These are phyloP conservation scores for Arthrobotrys sphaeroides DNA, from an alignment of 2,329 filamentous ascomycete genomes.

Conservation along the genomic window DNA sequence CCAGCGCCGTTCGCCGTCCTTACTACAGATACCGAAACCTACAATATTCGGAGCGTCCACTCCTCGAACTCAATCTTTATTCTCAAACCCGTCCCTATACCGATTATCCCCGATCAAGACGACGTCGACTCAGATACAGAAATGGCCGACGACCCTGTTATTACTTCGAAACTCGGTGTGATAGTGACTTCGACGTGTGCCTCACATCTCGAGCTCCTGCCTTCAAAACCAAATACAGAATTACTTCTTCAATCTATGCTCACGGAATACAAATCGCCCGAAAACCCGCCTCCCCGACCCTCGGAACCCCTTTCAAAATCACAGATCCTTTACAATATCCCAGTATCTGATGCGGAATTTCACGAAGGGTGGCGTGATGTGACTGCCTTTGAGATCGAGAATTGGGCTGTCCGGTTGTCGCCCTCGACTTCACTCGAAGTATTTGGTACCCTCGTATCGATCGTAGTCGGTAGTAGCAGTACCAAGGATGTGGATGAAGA, in stretches of 20 bases:
- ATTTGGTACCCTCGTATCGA: neutral
- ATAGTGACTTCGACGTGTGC: constrained; percentile 55
- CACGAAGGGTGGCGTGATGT: constrained; percentile 53
- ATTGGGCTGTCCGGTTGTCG: constrained; percentile 25
- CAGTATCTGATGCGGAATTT: constrained; percentile 56
- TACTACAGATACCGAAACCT: constrained; percentile 57
- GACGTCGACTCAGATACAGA: constrained; percentile 35
- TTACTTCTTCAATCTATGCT: constrained; percentile 26
- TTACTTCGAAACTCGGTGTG: constrained; percentile 42
- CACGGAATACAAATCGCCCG: constrained; percentile 32
- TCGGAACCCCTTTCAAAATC: constrained; percentile 22
- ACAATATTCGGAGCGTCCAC: constrained; percentile 57
- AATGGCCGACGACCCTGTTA: constrained; percentile 25
- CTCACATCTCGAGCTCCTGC: constrained; percentile 56
- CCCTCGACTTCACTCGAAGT: constrained; percentile 14
- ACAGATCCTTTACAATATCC: constrained; percentile 30
- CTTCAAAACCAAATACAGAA: constrained; percentile 46
- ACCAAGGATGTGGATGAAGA: constrained; percentile 7
- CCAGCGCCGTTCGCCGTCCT: constrained; percentile 55
- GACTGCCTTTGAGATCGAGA: constrained; percentile 52
- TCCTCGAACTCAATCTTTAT: constrained; percentile 58
- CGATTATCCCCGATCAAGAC: constrained; percentile 33
- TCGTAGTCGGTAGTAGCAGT: constrained; percentile 16
- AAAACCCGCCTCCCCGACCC: neutral
- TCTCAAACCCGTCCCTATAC: constrained; percentile 53